A percentile compares a stretch with the other conserved stretches of the same genome.
These are phyloP conservation scores for Colletotrichum abscissum DNA, from an alignment of 2,329 filamentous ascomycete genomes.

Conservation along the genomic window DNA sequence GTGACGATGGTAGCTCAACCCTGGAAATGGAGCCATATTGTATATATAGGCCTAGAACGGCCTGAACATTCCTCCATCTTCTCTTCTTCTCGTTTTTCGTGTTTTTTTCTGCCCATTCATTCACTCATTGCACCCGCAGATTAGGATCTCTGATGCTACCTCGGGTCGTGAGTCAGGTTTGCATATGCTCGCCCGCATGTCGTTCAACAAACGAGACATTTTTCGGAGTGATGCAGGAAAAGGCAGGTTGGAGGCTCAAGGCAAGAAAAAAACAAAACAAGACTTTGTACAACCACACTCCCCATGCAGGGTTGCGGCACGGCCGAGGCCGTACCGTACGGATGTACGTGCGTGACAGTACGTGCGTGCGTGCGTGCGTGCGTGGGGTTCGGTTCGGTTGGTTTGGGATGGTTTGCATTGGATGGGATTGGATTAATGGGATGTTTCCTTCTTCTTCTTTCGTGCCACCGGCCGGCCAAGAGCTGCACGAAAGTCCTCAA, in stretches of 20 bases:
- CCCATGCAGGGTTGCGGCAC: neutral
- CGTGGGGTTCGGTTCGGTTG: neutral
- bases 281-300: neutral
- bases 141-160: neutral
- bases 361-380: neutral
- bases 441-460: neutral
- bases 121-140: neutral
- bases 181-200: neutral
- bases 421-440: too few species aligned
- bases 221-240: neutral
- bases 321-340: neutral
- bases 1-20: neutral
- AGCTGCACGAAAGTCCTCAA: neutral
- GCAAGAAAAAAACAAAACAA: too few species aligned
- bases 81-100: neutral
- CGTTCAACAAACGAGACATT: neutral
- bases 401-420: too few species aligned
- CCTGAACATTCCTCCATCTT: neutral
- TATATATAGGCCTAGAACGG: neutral
- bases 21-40: neutral
- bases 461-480: neutral
- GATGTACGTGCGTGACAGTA: too few species aligned
- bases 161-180: neutral
- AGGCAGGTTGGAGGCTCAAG: neutral
- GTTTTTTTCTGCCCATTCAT: neutral